Evolutionary conservation across 2,329 filamentous ascomycete genomes (phyloP), one percentile per base, ranked within the genome.

Genomic region (Zasmidium angulare): DNA sequence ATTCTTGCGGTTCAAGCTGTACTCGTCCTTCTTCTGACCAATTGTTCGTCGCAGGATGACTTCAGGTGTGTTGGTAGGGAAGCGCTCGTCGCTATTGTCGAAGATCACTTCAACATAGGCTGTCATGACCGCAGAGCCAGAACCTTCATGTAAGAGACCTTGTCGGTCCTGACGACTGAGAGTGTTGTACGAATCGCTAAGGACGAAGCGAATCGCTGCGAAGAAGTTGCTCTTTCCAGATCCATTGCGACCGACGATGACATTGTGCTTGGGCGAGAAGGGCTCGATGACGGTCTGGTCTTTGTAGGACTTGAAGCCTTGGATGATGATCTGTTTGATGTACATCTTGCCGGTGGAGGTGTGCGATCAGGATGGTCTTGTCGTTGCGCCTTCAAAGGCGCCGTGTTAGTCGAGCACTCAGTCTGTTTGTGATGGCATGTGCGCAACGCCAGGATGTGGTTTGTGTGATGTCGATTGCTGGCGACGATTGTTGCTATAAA

Each of bases 151-250:
- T n/a, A 99, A 84, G 36, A 99, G 85, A 26, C 91, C 92, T 77
- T 96, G 92, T 62, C 95, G 91, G 81, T 99, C 93, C 75, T 99
- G 95, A 69, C 93, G 89, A 65, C 89, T 91, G 86, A 99, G 91
- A 75, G 96, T 90, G 48, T 90, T 96, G 78, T 99, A 99, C 29
- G 66, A 62, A 86, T 99, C 95, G 77, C 93, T 95, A 63, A 99
- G 88, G 49, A 98, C 96, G 78, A 99, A 99, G 59, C 95, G 92
- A 77, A 99, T 97, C 48, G 95, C 95, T 53, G 95, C 93, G 78
- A 99, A 99, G 85, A 99, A 99, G 79, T 99, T 99, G 76, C 92
- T 97, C 84, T 99, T 99, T 72, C 95, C 95, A 2, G 95, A 98
- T 67, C 95, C 95, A 87, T 99, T 99, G 81, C 95, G 93, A 68